Evolutionary conservation across 2,329 filamentous ascomycete species (phyloP).

Genomic region (Raffaelea ambrosiae): DNA sequence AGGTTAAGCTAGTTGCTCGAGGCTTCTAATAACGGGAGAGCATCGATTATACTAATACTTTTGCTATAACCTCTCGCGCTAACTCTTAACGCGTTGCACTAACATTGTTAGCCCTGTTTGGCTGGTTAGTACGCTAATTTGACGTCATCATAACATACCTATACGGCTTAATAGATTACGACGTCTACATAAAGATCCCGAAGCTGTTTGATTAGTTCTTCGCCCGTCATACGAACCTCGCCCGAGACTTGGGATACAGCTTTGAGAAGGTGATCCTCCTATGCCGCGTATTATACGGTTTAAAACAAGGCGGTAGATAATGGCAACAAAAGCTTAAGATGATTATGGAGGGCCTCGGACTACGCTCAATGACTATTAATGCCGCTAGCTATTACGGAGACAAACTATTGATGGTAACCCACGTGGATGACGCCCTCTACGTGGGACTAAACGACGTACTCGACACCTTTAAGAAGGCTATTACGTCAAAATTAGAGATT

Average conservation of each 20-base stretch:
- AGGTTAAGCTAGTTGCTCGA: background rate
- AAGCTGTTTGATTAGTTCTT: background rate
- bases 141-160: background rate
- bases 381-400: background rate
- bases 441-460: no score
- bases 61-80: background rate
- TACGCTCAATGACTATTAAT: no score
- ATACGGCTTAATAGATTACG: background rate
- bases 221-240: background rate
- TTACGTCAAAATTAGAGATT: background rate
- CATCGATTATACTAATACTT: background rate
- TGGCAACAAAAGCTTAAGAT: background rate
- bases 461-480: no score
- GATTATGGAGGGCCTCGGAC: background rate
- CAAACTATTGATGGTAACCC: background rate
- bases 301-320: background rate
- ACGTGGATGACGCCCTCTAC: background rate
- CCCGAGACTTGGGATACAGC: background rate
- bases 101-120: background rate
- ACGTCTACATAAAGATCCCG: no score
- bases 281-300: background rate
- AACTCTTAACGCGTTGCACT: background rate
- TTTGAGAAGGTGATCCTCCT: background rate
- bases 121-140: no score
- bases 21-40: background rate